Conservation (phyloP, 2,329 filamentous ascomycete species). For the Diaporthe capsici region DNA sequence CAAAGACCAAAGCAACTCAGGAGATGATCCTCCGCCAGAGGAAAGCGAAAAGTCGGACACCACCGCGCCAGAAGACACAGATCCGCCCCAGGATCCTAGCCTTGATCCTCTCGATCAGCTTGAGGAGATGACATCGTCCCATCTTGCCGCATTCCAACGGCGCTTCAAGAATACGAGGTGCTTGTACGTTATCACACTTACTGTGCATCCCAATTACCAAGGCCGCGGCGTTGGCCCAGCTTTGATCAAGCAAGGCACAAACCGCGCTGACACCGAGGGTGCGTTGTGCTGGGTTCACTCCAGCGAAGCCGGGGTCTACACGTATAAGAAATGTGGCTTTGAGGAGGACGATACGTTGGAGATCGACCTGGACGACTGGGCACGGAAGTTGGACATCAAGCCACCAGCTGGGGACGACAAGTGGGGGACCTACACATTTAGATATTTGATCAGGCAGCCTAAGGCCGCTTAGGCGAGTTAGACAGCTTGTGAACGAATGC, state of each 20-base stretch:
- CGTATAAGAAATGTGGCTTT: constrained; percentile 51
- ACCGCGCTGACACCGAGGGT: constrained; percentile 47
- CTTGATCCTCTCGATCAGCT: constrained; percentile 49
- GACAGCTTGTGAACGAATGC: background rate
- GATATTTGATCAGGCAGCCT: constrained; percentile 49
- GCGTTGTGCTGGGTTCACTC: constrained; percentile 54
- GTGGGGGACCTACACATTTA: constrained; percentile 53
- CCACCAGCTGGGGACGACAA: constrained; percentile 46
- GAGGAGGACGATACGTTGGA: constrained; percentile 48
- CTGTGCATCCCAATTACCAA: constrained; percentile 51
- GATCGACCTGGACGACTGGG: constrained; percentile 52
- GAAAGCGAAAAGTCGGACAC: background rate
- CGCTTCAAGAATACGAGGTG: constrained; percentile 47
- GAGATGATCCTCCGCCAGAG: background rate
- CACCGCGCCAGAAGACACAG: background rate
- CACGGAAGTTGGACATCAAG: constrained; percentile 41
- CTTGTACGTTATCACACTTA: constrained; percentile 53
- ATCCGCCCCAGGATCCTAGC: background rate
- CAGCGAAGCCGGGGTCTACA: constrained; percentile 49
- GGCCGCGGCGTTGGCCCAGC: constrained; percentile 51
- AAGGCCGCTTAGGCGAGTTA: background rate
- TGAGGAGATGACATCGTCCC: constrained; percentile 48
- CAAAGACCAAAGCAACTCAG: background rate
- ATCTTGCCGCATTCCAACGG: constrained; percentile 49
- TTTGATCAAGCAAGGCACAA: constrained; percentile 52